Conservation (phyloP, 2,329 filamentous ascomycete species). For the Aspergillus jensenii region DNA sequence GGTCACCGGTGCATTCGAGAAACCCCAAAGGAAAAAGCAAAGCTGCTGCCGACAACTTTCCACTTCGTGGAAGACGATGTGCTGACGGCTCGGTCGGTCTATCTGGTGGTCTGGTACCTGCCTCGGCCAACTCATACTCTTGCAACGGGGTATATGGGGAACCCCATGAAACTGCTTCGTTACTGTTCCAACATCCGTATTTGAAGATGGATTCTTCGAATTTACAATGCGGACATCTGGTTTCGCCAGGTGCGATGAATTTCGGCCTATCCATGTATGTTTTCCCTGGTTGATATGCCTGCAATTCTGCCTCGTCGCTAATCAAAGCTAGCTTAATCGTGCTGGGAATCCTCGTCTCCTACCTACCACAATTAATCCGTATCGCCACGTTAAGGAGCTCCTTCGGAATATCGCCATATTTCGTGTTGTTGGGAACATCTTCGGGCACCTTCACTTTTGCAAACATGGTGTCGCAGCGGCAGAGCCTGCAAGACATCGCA, state of each 20-base stretch:
- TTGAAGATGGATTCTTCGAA: slow-evolving; percentile 25
- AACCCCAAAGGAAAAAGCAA: slow-evolving; percentile 6
- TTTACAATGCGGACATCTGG: slow-evolving; percentile 51
- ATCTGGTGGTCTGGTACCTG: slow-evolving; percentile 7
- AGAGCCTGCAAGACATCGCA: slow-evolving; percentile 75
- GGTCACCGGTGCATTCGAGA: not conserved
- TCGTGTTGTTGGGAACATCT: slow-evolving; percentile 88
- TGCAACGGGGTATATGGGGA: not conserved
- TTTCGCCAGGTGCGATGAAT: slow-evolving; percentile 53
- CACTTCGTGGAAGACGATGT: not conserved
- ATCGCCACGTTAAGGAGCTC: slow-evolving; percentile 84
- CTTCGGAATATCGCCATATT: slow-evolving; percentile 93
- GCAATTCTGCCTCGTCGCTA: slow-evolving; percentile 4
- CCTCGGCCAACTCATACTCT: not conserved
- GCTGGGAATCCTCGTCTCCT: slow-evolving; percentile 84
- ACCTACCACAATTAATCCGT: slow-evolving; percentile 90
- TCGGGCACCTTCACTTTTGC: slow-evolving; percentile 85
- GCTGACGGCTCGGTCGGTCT: not conserved
- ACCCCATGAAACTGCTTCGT: not conserved
- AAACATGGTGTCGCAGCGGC: slow-evolving; percentile 87
- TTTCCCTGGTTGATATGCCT: slow-evolving; percentile 5
- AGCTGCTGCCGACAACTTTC: not conserved
- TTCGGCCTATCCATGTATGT: slow-evolving; percentile 55
- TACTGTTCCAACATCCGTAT: not conserved
- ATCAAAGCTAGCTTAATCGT: slow-evolving; percentile 63